Conservation (phyloP, 2,329 filamentous ascomycete genomes). For the Diplocarpon rosae region DNA sequence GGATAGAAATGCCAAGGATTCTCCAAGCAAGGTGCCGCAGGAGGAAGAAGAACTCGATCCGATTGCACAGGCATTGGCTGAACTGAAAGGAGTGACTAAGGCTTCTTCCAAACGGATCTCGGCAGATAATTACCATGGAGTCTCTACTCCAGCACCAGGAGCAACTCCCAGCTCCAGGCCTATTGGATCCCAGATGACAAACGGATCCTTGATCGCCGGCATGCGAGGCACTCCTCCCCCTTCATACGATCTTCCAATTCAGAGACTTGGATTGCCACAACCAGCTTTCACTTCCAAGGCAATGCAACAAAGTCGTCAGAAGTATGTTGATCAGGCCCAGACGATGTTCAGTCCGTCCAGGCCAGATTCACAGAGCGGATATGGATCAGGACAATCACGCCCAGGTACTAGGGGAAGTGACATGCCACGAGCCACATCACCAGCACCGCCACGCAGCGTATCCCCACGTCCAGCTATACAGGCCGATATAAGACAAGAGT, state of each 20-base stretch:
- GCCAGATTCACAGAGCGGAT: conserved; percentile 24
- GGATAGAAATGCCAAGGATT: conserved; percentile 44
- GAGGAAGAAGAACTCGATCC: conserved; percentile 63
- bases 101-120: conserved; percentile 74
- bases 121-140: conserved; percentile 92
- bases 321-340: conserved; percentile 73
- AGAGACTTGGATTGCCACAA: conserved; percentile 75
- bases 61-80: conserved; percentile 83
- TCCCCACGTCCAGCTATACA: conserved; percentile 50
- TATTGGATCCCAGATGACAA: conserved; percentile 30
- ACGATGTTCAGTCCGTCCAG: conserved; percentile 53
- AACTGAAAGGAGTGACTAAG: conserved; percentile 80
- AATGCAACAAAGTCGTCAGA: conserved; percentile 91
- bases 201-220: conserved; percentile 38
- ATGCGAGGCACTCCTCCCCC: conserved; percentile 73
- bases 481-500: conserved; percentile 34
- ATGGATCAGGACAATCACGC: conserved; percentile 36
- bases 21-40: conserved; percentile 29
- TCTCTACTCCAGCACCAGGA: conserved; percentile 66
- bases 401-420: conserved; percentile 49
- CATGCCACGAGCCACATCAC: conserved; percentile 52
- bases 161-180: conserved; percentile 33
- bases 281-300: conserved; percentile 86
- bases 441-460: conserved; percentile 52
- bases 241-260: conserved; percentile 67